phyloP scores from a whole-genome alignment of 257 asterid species.

The Salvia rosmarinus region DNA sequence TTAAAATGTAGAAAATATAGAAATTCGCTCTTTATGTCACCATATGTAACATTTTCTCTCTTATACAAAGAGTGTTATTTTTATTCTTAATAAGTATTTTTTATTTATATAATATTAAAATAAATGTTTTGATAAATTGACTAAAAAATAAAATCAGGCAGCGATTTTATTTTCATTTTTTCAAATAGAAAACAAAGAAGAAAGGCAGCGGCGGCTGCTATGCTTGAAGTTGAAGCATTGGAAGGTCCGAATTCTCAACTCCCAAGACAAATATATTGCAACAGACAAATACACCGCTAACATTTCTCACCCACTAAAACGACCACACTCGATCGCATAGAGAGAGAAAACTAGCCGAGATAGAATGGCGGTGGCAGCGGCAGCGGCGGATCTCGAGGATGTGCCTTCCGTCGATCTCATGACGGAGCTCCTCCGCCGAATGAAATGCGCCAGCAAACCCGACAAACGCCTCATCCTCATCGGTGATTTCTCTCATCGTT shows the following conservation, averaged over 20 bases:
- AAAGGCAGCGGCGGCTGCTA: neutral
- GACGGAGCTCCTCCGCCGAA: constrained; percentile 81
- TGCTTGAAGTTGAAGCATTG: constrained; percentile 42
- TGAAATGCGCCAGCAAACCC: constrained; percentile 74
- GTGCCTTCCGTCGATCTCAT: constrained; percentile 69
- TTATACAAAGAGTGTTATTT: no score
- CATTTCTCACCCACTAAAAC: constrained; percentile 22
- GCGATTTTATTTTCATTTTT: no score
- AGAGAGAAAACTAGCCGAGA: neutral
- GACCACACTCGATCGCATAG: neutral
- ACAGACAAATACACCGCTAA: neutral
- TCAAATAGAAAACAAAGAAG: no score
- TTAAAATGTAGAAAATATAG: no score
- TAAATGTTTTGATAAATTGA: no score
- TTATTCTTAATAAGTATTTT: no score
- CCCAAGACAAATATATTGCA: constrained; percentile 26
- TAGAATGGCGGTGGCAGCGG: constrained; percentile 38
- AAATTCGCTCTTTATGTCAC: no score
- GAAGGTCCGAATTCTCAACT: constrained; percentile 43
- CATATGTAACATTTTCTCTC: no score
- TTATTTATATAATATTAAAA: no score
- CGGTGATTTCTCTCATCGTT: constrained; percentile 41
- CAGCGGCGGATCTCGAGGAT: constrained; percentile 61
- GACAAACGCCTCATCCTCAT: constrained; percentile 91
- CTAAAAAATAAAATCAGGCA: no score